Evolutionary conservation across 139 green algal species (phyloP), one percentile per base, ranked within the genome.

Genomic region (Eudorina sp.): DNA sequence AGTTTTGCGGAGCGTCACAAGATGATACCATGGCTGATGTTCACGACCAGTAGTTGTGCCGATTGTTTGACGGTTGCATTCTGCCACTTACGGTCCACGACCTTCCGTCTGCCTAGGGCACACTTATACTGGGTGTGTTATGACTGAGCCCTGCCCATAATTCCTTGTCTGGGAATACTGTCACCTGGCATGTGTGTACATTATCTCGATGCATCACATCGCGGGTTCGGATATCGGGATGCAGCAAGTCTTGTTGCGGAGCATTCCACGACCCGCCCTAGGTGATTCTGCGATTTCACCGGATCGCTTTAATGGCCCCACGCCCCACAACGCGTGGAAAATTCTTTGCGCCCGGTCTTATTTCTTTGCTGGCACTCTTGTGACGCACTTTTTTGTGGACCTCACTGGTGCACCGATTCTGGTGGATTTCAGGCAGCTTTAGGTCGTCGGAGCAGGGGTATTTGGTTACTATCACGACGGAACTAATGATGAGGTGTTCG

Each of bases 161-260:
- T 72, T 11, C 62, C 23, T 34, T 36, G 62, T 11, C 55, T 72
- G 6, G 62, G 31, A 19, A 72, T 34, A 75, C 36, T 23, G 46
- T 16, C 66, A 16, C 25, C 34, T 75, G 66, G 66, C 34, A 79
- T 16, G 18, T 34, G 40, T 79, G 70, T 79, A 79, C 70, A 53
- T 19, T 79, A 79, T 53, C 27, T 38, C 38, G 38, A 40, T 58
- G 70, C 64, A 62, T 81, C 73, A 81, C 73, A 45, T 45, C 21
- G 45, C 73, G 73, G 19, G 73, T 81, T 45, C 27, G 46, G 45
- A 81, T n/a, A 62, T 27, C 31, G 14, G 46, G 73, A 81, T 81
- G 73, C 73, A 81, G 73, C 73, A 81, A 81, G 70, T n/a, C 45
- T 81, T 62, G 25, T 81, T 81, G 73, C 45, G 27, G 14, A 81